Percentiles rank a stretch among this genome's conserved stretches.
Evolutionary conservation across 306 rosid species (phyloP).

Genomic region (Medicago truncatula): DNA sequence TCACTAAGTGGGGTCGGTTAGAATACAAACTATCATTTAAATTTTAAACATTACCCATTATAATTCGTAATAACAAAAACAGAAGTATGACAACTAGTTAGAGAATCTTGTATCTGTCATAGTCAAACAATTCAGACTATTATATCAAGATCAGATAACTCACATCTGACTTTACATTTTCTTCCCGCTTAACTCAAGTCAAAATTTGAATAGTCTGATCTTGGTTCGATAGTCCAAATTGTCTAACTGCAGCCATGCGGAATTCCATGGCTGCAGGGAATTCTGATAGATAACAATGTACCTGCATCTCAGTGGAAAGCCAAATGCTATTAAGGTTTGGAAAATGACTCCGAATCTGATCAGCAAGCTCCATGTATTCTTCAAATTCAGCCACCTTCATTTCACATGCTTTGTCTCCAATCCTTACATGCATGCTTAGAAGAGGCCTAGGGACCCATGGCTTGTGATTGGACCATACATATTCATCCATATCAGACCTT

Average conservation of each 20-base stretch:
- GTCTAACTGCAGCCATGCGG: background rate
- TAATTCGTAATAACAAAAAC: no score
- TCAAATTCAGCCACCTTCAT: constrained; percentile 82
- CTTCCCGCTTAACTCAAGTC: background rate
- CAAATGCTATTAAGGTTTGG: constrained; percentile 73
- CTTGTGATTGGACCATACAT: constrained; percentile 88
- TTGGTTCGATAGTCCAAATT: constrained; percentile 8
- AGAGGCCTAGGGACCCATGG: constrained; percentile 91
- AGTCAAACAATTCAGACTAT: background rate
- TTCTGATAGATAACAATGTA: background rate
- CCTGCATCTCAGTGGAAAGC: constrained; percentile 97
- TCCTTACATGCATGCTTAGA: constrained; percentile 88
- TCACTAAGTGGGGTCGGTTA: no score
- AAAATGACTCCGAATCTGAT: constrained; percentile 63
- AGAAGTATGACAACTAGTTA: background rate
- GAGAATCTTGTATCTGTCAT: background rate
- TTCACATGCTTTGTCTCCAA: constrained; percentile 95
- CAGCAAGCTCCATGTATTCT: constrained; percentile 79
- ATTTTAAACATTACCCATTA: no score
- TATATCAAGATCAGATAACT: background rate
- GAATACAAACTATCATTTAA: background rate
- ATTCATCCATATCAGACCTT: constrained; percentile 72
- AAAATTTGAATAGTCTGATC: background rate
- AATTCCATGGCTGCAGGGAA: background rate
- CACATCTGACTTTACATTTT: background rate